Evolutionary conservation across 257 asterid species (phyloP).

Genomic region (Misopates orontium): DNA sequence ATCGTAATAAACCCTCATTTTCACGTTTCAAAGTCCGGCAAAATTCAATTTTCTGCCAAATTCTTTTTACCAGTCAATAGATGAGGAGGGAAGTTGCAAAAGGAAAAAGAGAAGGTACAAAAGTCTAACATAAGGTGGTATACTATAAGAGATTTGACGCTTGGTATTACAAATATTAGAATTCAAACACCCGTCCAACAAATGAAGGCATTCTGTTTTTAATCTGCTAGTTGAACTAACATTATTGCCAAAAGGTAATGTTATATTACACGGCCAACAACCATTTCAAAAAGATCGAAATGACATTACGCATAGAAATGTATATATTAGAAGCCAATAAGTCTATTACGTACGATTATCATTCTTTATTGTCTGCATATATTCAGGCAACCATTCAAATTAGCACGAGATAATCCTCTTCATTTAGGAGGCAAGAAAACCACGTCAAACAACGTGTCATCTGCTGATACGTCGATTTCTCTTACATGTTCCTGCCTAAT

Average conservation of each 20-base stretch:
- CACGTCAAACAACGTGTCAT: slow-evolving; percentile 23
- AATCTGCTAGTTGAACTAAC: not conserved
- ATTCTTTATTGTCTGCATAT: slow-evolving; percentile 40
- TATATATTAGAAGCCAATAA: not conserved
- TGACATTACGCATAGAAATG: slow-evolving; percentile 9
- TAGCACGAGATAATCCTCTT: slow-evolving; percentile 11
- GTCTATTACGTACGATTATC: slow-evolving; percentile 11
- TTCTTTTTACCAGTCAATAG: too few species aligned
- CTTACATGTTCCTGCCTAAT: slow-evolving; percentile 34
- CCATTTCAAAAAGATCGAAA: slow-evolving; percentile 8
- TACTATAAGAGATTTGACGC: too few species aligned
- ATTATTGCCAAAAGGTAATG: not conserved
- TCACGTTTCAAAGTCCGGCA: too few species aligned
- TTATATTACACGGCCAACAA: slow-evolving; percentile 19
- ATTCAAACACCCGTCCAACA: too few species aligned
- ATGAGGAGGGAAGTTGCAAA: too few species aligned
- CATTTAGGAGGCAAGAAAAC: slow-evolving; percentile 34
- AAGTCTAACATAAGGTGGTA: too few species aligned
- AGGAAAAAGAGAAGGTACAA: too few species aligned
- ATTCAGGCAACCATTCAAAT: slow-evolving; percentile 26
- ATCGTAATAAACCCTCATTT: too few species aligned
- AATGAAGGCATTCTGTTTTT: too few species aligned
- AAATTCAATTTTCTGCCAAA: too few species aligned
- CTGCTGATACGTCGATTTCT: slow-evolving; percentile 10
- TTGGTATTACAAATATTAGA: too few species aligned